These are phyloP conservation scores for Leccinellum rugosiceps DNA, from an alignment of 768 basidiomycete species.

Conservation along the genomic window DNA sequence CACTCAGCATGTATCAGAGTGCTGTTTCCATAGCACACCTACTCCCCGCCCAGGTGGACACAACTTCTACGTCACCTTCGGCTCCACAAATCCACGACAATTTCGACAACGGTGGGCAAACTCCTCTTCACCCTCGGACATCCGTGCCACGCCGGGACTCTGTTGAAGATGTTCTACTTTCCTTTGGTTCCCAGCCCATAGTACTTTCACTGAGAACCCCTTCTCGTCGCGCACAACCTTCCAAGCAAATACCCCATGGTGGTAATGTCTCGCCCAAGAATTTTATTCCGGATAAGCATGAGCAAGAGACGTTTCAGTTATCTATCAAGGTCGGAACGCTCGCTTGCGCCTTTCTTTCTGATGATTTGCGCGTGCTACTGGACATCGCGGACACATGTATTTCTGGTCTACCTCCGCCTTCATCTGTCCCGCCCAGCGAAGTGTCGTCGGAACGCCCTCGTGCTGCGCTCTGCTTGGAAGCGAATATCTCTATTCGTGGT, in stretches of 20 bases:
- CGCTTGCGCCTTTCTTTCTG: slow-evolving; percentile 53
- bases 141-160: slow-evolving; percentile 7
- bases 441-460: slow-evolving; percentile 15
- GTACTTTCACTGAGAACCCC: slow-evolving; percentile 53
- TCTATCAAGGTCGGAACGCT: slow-evolving; percentile 47
- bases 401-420: slow-evolving; percentile 19
- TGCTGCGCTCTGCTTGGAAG: slow-evolving; percentile 33
- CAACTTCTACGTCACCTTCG: background rate
- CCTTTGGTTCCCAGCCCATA: slow-evolving; percentile 62
- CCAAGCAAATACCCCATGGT: slow-evolving; percentile 1
- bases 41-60: background rate
- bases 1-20: slow-evolving; percentile 78
- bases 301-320: slow-evolving; percentile 37
- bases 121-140: slow-evolving; percentile 4
- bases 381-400: slow-evolving; percentile 37
- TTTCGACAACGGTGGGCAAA: background rate
- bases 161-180: slow-evolving; percentile 50
- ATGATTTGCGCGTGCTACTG: slow-evolving; percentile 52
- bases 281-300: background rate
- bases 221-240: slow-evolving; percentile 19
- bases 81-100: background rate
- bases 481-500: slow-evolving; percentile 38
- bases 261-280: slow-evolving; percentile 3
- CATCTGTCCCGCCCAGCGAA: slow-evolving; percentile 11
- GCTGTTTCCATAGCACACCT: slow-evolving; percentile 45